These are phyloP conservation scores for Pythium biforme DNA, from an alignment of 352 stramenopile genomes.

Conservation along the genomic window DNA sequence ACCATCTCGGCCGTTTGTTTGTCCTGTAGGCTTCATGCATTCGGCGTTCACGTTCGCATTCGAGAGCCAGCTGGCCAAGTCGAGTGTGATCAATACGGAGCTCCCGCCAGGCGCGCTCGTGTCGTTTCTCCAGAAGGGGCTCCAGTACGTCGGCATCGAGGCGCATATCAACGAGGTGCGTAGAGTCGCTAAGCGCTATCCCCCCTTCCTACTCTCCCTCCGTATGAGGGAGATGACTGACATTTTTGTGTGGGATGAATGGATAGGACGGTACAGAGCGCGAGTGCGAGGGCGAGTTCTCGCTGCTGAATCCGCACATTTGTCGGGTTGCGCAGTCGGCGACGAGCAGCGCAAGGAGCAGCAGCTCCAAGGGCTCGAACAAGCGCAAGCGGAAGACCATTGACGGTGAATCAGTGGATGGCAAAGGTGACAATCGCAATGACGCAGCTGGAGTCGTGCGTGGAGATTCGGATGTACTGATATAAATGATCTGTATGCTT, in stretches of 20 bases:
- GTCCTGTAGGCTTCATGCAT: slow-evolving; percentile 90
- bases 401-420: slow-evolving; percentile 47
- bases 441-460: too few species aligned
- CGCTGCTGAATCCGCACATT: slow-evolving; percentile 91
- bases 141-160: slow-evolving; percentile 94
- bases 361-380: slow-evolving; percentile 53
- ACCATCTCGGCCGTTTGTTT: not conserved
- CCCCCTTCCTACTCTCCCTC: not conserved
- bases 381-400: slow-evolving; percentile 81
- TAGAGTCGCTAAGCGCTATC: not conserved
- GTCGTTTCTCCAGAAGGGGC: slow-evolving; percentile 98
- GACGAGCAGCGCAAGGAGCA: slow-evolving; percentile 59
- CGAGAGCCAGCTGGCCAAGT: slow-evolving; percentile 95
- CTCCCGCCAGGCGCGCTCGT: slow-evolving; percentile 96
- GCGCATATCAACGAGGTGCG: slow-evolving; percentile 86
- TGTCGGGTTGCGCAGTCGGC: slow-evolving; percentile 82
- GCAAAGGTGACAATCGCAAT: slow-evolving; percentile 40
- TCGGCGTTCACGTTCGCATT: slow-evolving; percentile 98
- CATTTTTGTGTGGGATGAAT: not conserved
- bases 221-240: not conserved
- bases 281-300: slow-evolving; percentile 89
- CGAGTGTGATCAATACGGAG: slow-evolving; percentile 89
- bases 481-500: slow-evolving; percentile 12
- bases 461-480: not conserved
- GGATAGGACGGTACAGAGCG: slow-evolving; percentile 77